phyloP scores from a whole-genome alignment of 2,329 filamentous ascomycete species.

The Scleromitrula shiraiana region DNA sequence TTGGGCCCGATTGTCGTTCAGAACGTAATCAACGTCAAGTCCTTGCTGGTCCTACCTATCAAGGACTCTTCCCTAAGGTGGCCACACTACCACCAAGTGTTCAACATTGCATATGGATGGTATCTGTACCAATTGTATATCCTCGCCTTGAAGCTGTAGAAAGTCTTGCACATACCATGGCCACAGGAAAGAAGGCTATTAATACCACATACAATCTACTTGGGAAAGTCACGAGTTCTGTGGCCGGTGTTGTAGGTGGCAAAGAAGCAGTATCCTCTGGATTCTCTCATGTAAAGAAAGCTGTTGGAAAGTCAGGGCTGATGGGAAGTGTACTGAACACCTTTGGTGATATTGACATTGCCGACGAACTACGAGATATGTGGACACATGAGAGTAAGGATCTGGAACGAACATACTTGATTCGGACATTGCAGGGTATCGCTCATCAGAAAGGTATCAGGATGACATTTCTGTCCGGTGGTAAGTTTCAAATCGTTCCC shows the following conservation, averaged over 20 bases:
- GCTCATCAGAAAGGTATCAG: constrained; percentile 89
- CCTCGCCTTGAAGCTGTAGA: constrained; percentile 87
- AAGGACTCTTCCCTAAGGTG: constrained; percentile 93
- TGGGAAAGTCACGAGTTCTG: constrained; percentile 88
- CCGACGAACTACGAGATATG: constrained; percentile 90
- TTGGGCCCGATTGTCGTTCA: constrained; percentile 85
- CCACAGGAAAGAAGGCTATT: constrained; percentile 92
- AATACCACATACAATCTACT: constrained; percentile 95
- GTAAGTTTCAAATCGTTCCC: constrained; percentile 35
- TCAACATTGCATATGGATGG: constrained; percentile 94
- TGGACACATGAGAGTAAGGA: constrained; percentile 99
- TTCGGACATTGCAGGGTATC: constrained; percentile 91
- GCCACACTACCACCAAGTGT: constrained; percentile 84
- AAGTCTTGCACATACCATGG: constrained; percentile 81
- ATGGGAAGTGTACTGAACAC: constrained; percentile 96
- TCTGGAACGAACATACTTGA: constrained; percentile 90
- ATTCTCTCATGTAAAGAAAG: constrained; percentile 92
- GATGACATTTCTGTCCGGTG: constrained; percentile 94
- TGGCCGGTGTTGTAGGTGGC: constrained; percentile 90
- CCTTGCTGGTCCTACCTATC: constrained; percentile 92
- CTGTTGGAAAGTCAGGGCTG: constrained; percentile 86
- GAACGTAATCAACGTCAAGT: constrained; percentile 87
- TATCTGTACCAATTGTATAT: constrained; percentile 85
- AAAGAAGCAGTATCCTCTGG: constrained; percentile 89
- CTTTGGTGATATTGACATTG: constrained; percentile 90